Base-by-base conservation (phyloP, 805 yeast species). In the Saccharomycopsis vini region DNA sequence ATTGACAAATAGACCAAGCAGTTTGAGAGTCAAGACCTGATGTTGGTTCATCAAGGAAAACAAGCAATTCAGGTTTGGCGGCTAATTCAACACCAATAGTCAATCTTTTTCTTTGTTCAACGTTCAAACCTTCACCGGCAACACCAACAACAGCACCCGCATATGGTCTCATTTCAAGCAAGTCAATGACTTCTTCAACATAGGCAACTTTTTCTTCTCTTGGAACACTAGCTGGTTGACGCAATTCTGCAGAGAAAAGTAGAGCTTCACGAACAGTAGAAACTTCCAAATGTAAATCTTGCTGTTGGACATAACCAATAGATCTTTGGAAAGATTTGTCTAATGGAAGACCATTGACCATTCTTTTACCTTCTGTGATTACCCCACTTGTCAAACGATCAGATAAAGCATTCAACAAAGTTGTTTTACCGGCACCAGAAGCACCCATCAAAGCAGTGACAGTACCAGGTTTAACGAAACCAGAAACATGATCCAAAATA, bases 371-470 rank as follows among this genome's bases (percentile, higher is more conserved):
- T 21, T 26, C 34, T 31, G 86, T 72, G 34, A 82, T 73, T 15
- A 75, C 77, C 62, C 90, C 92, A 58, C 73, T 67, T 35, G 78
- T 72, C 43, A 80, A 73, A 60, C 90, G 72, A 56, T 79, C 83
- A 19, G 87, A 79, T 48, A 83, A 69, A 52, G 80, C 79, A 60
- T 82, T 81, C 54, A 83, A 67, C 46, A 82, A 65, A 2, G 90
- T 83, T 21, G 92, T 82, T 56, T 82, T 82, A 66, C 92, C 92
- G 37, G 92, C 92, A 65, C 92, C 92, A 28, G 90, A 82, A 42
- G 81, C 83, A 56, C 92, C 92, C 89, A 82, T 81, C 46, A 82
- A 67, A 4, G 90, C 90, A 34, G 89, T 81, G 61, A 82, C 67
- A 45, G 83, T 81, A 54, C 90, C 90, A 16, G 90, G 90, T 56